These are phyloP conservation scores for Casaregolazyma suthepensis DNA, from an alignment of 1,139 yeast species.

Conservation along the genomic window DNA sequence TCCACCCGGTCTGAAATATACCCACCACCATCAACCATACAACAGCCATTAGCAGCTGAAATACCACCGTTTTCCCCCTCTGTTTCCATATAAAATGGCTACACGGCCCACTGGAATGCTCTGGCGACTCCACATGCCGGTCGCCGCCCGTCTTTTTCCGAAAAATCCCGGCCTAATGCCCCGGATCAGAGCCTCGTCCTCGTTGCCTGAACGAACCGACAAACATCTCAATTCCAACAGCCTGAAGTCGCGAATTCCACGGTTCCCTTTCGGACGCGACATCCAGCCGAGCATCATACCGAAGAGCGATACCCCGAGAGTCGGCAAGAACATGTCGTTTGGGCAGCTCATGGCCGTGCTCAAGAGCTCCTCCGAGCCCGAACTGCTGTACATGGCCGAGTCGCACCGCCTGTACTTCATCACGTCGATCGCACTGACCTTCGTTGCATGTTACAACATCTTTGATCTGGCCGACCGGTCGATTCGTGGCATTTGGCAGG, in stretches of 20 bases:
- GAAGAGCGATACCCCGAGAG: conserved; percentile 47
- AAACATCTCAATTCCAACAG: conserved; percentile 27
- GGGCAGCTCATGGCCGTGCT: conserved; percentile 60
- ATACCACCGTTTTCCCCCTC: neutral
- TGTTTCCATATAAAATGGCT: neutral
- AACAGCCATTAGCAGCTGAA: neutral
- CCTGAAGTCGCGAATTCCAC: conserved; percentile 36
- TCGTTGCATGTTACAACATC: conserved; percentile 62
- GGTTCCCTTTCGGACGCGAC: conserved; percentile 62
- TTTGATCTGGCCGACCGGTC: conserved; percentile 57
- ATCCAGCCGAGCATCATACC: conserved; percentile 65
- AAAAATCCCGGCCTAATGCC: neutral
- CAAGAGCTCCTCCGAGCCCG: conserved; percentile 54
- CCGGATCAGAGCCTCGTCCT: conserved; percentile 9
- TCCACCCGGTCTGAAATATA: neutral
- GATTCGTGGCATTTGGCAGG: conserved; percentile 47
- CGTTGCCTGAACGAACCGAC: conserved; percentile 25
- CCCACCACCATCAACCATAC: neutral
- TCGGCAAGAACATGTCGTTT: conserved; percentile 53
- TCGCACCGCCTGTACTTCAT: conserved; percentile 73
- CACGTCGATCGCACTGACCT: conserved; percentile 61
- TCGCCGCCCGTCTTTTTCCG: neutral
- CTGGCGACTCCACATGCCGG: neutral
- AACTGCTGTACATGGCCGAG: conserved; percentile 74
- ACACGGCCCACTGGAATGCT: neutral